A percentile compares a stretch with the other conserved stretches of the same genome.
phyloP scores from a whole-genome alignment of 768 basidiomycete genomes.

The Rhodotorula kratochvilovae region DNA sequence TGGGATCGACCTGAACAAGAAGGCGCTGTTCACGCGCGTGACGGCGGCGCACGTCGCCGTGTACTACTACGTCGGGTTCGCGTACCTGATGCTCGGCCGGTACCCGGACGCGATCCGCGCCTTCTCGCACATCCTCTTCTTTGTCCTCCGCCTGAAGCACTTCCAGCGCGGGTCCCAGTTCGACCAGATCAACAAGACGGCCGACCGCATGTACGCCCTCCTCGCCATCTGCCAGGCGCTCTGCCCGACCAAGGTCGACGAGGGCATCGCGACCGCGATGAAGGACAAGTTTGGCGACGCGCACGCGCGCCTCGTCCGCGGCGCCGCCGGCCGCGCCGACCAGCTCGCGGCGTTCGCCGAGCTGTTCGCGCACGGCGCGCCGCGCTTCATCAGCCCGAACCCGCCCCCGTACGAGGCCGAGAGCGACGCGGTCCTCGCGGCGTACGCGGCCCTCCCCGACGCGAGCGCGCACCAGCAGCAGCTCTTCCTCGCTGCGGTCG shows the following conservation, averaged over 20 bases:
- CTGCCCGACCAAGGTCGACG: conserved; percentile 75
- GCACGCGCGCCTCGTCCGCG: conserved; percentile 73
- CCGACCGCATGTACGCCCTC: conserved; percentile 94
- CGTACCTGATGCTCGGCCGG: conserved; percentile 87
- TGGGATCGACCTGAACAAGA: conserved; percentile 84
- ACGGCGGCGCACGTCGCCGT: conserved; percentile 95
- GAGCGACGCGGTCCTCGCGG: conserved; percentile 50
- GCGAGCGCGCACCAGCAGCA: conserved; percentile 77
- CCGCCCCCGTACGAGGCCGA: conserved; percentile 76
- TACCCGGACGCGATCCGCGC: conserved; percentile 93
- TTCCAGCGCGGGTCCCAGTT: conserved; percentile 98
- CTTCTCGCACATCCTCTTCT: conserved; percentile 71
- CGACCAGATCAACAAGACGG: conserved; percentile 96
- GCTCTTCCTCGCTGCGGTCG: conserved; percentile 77
- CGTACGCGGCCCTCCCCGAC: conserved; percentile 56
- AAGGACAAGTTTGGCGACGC: conserved; percentile 94
- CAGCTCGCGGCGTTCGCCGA: conserved; percentile 78
- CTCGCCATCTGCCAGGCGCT: conserved; percentile 90
- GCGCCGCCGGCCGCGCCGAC: conserved; percentile 54
- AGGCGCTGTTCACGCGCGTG: conserved; percentile 57
- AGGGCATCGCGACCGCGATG: conserved; percentile 64
- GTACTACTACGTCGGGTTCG: conserved; percentile 93
- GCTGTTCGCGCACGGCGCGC: conserved; percentile 88
- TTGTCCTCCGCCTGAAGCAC: conserved; percentile 91
- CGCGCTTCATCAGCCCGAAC: conserved; percentile 93